Percentiles rank a stretch among this genome's conserved stretches.
phyloP scores from a whole-genome alignment of 768 basidiomycete genomes.

The Boletus sp. region DNA sequence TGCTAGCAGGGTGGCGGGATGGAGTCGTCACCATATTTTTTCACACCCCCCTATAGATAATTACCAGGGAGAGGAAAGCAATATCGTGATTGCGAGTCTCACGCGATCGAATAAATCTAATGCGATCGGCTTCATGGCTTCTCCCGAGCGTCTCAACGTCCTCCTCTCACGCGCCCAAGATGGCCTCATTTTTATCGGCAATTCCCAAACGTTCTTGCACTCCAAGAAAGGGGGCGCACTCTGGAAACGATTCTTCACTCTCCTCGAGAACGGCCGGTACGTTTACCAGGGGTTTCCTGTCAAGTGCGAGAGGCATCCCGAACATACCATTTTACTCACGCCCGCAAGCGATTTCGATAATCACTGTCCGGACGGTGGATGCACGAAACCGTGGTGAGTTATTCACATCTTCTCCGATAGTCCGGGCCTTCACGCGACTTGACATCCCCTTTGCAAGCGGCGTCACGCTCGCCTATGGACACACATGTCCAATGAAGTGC shows the following conservation, averaged over 20 bases:
- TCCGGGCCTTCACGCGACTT: neutral
- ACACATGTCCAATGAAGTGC: conserved; percentile 50
- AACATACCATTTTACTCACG: conserved; percentile 35
- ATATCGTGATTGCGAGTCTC: conserved; percentile 59
- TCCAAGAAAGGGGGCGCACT: conserved; percentile 10
- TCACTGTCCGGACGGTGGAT: conserved; percentile 60
- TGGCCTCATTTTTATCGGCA: conserved; percentile 63
- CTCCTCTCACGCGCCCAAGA: conserved; percentile 65
- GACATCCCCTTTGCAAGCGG: neutral
- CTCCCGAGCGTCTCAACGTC: conserved; percentile 67
- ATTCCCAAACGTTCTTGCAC: conserved; percentile 27
- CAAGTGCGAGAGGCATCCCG: conserved; percentile 51
- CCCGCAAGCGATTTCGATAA: conserved; percentile 47
- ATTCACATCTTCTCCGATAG: neutral
- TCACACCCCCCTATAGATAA: conserved; percentile 45
- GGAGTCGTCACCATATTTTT: conserved; percentile 26
- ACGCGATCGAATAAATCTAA: conserved; percentile 54
- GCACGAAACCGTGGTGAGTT: conserved; percentile 52
- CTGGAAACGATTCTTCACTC: conserved; percentile 6
- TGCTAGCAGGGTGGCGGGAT: conserved; percentile 33
- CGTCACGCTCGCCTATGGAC: conserved; percentile 21
- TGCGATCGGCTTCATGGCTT: conserved; percentile 69
- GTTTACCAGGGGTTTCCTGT: conserved; percentile 43
- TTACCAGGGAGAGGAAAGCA: conserved; percentile 72
- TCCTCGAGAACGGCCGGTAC: neutral